A percentile compares a stretch with the other conserved stretches of the same genome.
Evolutionary conservation across 352 stramenopile species (phyloP).

Genomic region (Pythium pectinolyticum): DNA sequence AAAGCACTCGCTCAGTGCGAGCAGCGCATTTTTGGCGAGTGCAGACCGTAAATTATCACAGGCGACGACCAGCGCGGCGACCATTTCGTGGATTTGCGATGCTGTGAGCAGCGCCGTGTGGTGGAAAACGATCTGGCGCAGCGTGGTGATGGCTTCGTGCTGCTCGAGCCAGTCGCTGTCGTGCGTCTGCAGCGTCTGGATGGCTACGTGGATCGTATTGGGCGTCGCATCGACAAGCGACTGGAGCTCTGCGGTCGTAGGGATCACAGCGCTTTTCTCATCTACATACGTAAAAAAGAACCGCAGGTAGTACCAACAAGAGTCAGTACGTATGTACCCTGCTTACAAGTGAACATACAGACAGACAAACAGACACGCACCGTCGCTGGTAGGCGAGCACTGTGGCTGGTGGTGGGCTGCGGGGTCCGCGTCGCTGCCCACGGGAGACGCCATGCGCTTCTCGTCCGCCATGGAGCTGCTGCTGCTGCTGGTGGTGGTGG

Average conservation of each 20-base stretch:
- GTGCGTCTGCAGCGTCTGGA: conserved; percentile 34
- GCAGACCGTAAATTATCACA: conserved; percentile 69
- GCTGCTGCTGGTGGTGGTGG: too few relatives aligned
- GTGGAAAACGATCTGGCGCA: conserved; percentile 62
- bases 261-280: conserved; percentile 24
- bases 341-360: too few relatives aligned
- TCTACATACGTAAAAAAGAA: conserved; percentile 23
- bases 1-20: conserved; percentile 65
- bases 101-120: conserved; percentile 33
- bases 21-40: conserved; percentile 68
- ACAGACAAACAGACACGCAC: background rate
- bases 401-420: background rate
- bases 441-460: conserved; percentile 9
- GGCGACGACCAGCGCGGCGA: conserved; percentile 39
- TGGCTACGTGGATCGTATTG: conserved; percentile 6
- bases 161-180: conserved; percentile 64
- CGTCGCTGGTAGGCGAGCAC: conserved; percentile 17
- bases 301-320: background rate
- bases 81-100: conserved; percentile 27
- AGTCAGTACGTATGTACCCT: too few relatives aligned
- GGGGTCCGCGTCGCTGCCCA: background rate
- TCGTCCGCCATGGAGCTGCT: too few relatives aligned
- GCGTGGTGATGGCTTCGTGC: conserved; percentile 53
- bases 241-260: conserved; percentile 26
- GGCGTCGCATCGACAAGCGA: conserved; percentile 17